phyloP scores from a whole-genome alignment of 768 basidiomycete species.

The Russula olivacea region DNA sequence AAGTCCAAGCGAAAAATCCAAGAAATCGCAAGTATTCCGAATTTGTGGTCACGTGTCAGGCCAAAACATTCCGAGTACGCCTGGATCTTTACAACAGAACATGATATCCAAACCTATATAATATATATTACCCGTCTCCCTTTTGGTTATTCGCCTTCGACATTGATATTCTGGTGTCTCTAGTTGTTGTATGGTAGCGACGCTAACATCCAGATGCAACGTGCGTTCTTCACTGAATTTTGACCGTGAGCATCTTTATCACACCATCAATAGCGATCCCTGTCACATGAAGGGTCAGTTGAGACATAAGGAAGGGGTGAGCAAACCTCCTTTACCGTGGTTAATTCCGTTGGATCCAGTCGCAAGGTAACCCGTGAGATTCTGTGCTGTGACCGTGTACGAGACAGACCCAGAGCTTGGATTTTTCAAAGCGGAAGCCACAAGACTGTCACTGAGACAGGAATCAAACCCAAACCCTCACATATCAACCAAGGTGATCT shows the following conservation, averaged over 20 bases:
- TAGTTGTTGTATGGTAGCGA: neutral
- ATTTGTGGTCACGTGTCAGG: neutral
- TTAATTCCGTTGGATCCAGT: conserved; percentile 45
- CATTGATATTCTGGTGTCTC: neutral
- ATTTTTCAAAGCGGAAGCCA: conserved; percentile 35
- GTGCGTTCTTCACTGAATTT: conserved; percentile 31
- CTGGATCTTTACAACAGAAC: neutral
- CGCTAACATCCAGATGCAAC: neutral
- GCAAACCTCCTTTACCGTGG: conserved; percentile 34
- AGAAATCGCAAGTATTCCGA: no score
- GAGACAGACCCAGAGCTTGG: conserved; percentile 39
- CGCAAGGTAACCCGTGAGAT: conserved; percentile 46
- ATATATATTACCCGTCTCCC: neutral
- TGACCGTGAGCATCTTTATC: conserved; percentile 47
- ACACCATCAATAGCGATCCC: conserved; percentile 58
- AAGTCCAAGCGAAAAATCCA: no score
- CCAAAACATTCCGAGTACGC: neutral
- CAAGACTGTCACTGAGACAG: conserved; percentile 35
- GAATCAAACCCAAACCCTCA: neutral
- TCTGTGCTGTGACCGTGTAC: conserved; percentile 42
- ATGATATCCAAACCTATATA: neutral
- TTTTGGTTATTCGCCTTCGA: no score
- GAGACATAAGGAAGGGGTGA: neutral
- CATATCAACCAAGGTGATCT: neutral
- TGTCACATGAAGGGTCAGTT: conserved; percentile 31